Percentiles rank a stretch among this genome's conserved stretches.
Evolutionary conservation across 2,329 filamentous ascomycete species (phyloP).

Genomic region (Penicillium freii): DNA sequence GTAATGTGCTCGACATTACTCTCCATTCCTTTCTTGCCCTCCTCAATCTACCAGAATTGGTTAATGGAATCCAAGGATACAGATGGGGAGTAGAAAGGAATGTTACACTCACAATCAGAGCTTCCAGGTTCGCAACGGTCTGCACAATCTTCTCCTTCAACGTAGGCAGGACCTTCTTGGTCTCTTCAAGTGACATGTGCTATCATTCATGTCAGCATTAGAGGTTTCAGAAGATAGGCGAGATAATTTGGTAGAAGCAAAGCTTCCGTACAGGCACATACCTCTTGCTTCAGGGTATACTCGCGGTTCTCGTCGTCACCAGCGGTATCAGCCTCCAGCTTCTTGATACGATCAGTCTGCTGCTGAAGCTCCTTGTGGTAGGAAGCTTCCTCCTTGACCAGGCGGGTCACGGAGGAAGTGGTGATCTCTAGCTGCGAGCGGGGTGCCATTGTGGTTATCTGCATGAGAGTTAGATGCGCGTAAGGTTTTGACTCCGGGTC

Average conservation of each 20-base stretch:
- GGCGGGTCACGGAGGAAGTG: conserved; percentile 73
- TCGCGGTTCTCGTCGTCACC: conserved; percentile 77
- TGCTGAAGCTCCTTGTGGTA: conserved; percentile 82
- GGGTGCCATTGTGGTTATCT: conserved; percentile 63
- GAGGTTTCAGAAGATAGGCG: neutral
- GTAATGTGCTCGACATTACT: conserved; percentile 44
- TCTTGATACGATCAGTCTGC: conserved; percentile 69
- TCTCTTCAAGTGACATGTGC: conserved; percentile 82
- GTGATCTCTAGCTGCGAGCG: conserved; percentile 80
- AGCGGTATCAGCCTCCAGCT: conserved; percentile 63
- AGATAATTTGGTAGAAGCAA: neutral
- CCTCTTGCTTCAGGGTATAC: conserved; percentile 83
- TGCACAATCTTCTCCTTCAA: conserved; percentile 69
- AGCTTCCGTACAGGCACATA: conserved; percentile 41
- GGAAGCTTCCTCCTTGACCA: conserved; percentile 86
- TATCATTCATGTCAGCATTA: conserved; percentile 39
- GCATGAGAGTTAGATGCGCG: conserved; percentile 8
- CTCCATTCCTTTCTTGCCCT: conserved; percentile 40
- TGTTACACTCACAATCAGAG: conserved; percentile 64
- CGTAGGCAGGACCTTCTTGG: conserved; percentile 74
- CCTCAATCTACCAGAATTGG: conserved; percentile 33
- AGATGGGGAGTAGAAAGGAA: neutral
- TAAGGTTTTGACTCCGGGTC: no score
- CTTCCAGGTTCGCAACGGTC: conserved; percentile 70
- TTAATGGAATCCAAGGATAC: neutral